These are phyloP conservation scores for Fusarium drepaniforme DNA, from an alignment of 2,329 filamentous ascomycete genomes.

Conservation along the genomic window DNA sequence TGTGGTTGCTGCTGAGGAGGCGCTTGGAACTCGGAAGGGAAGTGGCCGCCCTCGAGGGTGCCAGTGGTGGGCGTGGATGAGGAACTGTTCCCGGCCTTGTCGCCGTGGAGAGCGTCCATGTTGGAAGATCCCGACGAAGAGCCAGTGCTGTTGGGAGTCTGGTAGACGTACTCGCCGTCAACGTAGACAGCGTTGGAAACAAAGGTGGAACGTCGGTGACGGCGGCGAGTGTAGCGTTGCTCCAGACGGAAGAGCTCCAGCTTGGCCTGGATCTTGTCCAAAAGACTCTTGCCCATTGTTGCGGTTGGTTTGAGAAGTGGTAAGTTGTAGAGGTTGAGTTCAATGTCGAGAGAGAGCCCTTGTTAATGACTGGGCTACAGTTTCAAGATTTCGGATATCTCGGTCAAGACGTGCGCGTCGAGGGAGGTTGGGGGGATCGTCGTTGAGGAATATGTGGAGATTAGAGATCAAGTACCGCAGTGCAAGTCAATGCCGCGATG, in stretches of 20 bases:
- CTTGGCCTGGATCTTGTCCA: constrained; percentile 74
- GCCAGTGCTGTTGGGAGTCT: constrained; percentile 70
- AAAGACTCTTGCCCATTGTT: constrained; percentile 63
- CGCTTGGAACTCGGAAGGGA: constrained; percentile 28
- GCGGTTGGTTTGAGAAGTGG: constrained; percentile 25
- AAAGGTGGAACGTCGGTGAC: constrained; percentile 88
- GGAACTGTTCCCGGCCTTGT: constrained; percentile 42
- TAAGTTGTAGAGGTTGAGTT: constrained; percentile 1
- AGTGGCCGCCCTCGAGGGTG: constrained; percentile 41
- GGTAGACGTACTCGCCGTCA: constrained; percentile 94
- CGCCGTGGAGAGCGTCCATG: constrained; percentile 53
- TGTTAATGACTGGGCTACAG: constrained; percentile 4
- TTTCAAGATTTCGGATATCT: constrained; percentile 19
- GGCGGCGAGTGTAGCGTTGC: constrained; percentile 92
- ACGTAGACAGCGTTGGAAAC: constrained; percentile 91
- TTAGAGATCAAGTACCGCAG: constrained; percentile 31
- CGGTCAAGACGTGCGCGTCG: constrained; percentile 28
- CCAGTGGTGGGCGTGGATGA: constrained; percentile 40
- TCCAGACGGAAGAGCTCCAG: constrained; percentile 95
- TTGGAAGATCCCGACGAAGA: constrained; percentile 62
- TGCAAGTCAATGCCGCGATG: constrained; percentile 42
- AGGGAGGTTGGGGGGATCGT: constrained; percentile 26
- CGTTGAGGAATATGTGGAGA: constrained; percentile 32
- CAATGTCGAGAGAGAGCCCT: constrained; percentile 1
- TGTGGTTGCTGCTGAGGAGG: constrained; percentile 32